These are phyloP conservation scores for Amaranthus hypochondriacus DNA, from an alignment of 148 eudicot genomes.

Conservation along the genomic window DNA sequence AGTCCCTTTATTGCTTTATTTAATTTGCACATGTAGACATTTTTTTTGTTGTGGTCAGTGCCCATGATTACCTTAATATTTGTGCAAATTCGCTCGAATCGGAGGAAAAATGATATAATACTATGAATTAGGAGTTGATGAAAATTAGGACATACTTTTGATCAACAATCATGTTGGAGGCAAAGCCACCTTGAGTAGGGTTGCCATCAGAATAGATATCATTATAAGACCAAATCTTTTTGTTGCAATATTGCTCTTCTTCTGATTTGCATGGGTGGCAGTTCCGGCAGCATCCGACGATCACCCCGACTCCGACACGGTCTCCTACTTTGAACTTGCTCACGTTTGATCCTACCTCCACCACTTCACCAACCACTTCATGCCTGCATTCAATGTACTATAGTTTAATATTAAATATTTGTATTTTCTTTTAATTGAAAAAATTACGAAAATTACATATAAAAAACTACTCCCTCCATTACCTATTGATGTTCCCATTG, in stretches of 20 bases:
- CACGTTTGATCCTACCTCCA: constrained; percentile 66
- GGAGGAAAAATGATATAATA: too few species aligned
- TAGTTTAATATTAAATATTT: background rate
- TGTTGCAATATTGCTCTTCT: constrained; percentile 79
- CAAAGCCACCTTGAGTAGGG: constrained; percentile 94
- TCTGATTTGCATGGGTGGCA: constrained; percentile 67
- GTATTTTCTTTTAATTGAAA: too few species aligned
- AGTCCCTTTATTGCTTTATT: too few species aligned
- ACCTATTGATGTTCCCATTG: too few species aligned
- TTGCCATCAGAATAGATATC: constrained; percentile 86
- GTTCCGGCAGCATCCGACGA: constrained; percentile 69
- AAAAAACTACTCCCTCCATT: too few species aligned
- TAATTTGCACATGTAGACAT: too few species aligned
- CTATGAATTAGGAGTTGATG: background rate
- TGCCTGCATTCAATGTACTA: constrained; percentile 38
- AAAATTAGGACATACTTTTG: constrained; percentile 48
- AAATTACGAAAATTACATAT: too few species aligned
- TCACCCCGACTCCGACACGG: constrained; percentile 57
- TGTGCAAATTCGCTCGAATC: too few species aligned
- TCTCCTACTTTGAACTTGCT: constrained; percentile 67
- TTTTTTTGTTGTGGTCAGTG: too few species aligned
- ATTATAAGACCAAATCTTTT: constrained; percentile 91
- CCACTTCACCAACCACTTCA: constrained; percentile 88
- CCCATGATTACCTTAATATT: too few species aligned
- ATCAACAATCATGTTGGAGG: constrained; percentile 58